Evolutionary conservation across 108 stramenopile species (phyloP).

Genomic region (Fistulifera pelliculosa): DNA sequence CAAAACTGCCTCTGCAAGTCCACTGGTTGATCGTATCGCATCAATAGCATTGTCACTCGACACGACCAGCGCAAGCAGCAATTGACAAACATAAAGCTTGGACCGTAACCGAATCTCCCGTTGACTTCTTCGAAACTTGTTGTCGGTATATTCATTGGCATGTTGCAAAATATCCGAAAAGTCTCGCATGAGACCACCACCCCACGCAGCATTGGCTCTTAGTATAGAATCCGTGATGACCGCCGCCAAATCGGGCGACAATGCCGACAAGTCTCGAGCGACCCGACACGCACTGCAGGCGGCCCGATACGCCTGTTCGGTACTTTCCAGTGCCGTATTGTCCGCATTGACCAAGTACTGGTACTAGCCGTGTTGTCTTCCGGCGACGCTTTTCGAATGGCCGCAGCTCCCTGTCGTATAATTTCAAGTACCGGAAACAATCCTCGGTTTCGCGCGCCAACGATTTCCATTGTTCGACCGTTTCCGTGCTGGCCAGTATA

Average conservation of each 20-base stretch:
- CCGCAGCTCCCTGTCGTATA: conserved; percentile 53
- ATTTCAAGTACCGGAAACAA: conserved; percentile 59
- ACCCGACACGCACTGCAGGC: conserved; percentile 69
- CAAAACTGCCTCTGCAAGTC: conserved; percentile 49
- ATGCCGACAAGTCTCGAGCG: conserved; percentile 65
- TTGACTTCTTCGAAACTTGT: conserved; percentile 4
- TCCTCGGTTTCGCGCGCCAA: conserved; percentile 65
- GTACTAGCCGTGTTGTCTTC: conserved; percentile 5
- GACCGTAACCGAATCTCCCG: conserved; percentile 48
- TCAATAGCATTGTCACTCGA: conserved; percentile 70
- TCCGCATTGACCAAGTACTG: background rate
- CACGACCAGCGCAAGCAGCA: conserved; percentile 64
- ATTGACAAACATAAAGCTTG: conserved; percentile 64
- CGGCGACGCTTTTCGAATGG: conserved; percentile 12
- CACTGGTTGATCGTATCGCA: conserved; percentile 51
- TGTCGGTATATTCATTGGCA: conserved; percentile 31
- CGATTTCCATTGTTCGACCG: conserved; percentile 45
- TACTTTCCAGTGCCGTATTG: conserved; percentile 2
- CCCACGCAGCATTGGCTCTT: conserved; percentile 41
- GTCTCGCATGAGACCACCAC: conserved; percentile 26
- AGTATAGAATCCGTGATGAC: conserved; percentile 73
- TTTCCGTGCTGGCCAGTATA: conserved; percentile 51
- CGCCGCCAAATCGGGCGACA: conserved; percentile 56
- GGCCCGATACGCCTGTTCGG: conserved; percentile 50
- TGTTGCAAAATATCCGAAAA: conserved; percentile 52